Percentiles rank a stretch among this genome's conserved stretches.
Evolutionary conservation across 768 basidiomycete genomes (phyloP).

Genomic region (Pleurotus sapidus): DNA sequence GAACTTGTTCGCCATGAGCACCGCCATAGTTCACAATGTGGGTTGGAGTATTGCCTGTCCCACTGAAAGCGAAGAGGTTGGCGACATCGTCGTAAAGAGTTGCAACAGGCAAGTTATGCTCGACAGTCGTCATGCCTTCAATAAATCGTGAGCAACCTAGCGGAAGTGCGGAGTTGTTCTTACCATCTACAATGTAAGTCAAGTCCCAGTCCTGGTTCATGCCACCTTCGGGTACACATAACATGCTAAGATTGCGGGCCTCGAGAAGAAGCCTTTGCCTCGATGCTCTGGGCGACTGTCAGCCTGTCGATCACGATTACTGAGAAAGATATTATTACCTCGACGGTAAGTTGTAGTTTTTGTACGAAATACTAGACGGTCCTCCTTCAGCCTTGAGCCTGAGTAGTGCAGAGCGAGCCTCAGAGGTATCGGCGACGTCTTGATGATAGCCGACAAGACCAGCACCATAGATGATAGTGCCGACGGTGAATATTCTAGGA

Average conservation of each 20-base stretch:
- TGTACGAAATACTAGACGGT: slow-evolving; percentile 68
- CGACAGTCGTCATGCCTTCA: slow-evolving; percentile 73
- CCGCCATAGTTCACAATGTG: slow-evolving; percentile 82
- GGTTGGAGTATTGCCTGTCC: slow-evolving; percentile 71
- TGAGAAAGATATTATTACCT: slow-evolving; percentile 32
- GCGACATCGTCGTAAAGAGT: slow-evolving; percentile 65
- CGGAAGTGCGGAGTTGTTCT: slow-evolving; percentile 6
- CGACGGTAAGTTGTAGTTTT: slow-evolving; percentile 73
- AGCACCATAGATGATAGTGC: slow-evolving; percentile 61
- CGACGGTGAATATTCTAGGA: slow-evolving; percentile 71
- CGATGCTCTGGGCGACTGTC: slow-evolving; percentile 38
- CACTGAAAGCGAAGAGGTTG: slow-evolving; percentile 60
- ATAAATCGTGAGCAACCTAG: not conserved
- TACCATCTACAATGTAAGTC: slow-evolving; percentile 78
- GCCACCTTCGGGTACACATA: slow-evolving; percentile 75
- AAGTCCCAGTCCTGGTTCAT: slow-evolving; percentile 81
- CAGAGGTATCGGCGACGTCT: slow-evolving; percentile 57
- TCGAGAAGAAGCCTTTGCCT: slow-evolving; percentile 63
- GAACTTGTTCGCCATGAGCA: slow-evolving; percentile 61
- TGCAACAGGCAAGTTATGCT: slow-evolving; percentile 68
- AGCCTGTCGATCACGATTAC: not conserved
- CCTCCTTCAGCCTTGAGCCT: slow-evolving; percentile 76
- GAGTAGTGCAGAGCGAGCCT: slow-evolving; percentile 62
- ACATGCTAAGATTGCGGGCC: slow-evolving; percentile 61
- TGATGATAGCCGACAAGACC: slow-evolving; percentile 46